These are phyloP conservation scores for Aspergillus avenaceus DNA, from an alignment of 495 filamentous ascomycete species.

Conservation along the genomic window DNA sequence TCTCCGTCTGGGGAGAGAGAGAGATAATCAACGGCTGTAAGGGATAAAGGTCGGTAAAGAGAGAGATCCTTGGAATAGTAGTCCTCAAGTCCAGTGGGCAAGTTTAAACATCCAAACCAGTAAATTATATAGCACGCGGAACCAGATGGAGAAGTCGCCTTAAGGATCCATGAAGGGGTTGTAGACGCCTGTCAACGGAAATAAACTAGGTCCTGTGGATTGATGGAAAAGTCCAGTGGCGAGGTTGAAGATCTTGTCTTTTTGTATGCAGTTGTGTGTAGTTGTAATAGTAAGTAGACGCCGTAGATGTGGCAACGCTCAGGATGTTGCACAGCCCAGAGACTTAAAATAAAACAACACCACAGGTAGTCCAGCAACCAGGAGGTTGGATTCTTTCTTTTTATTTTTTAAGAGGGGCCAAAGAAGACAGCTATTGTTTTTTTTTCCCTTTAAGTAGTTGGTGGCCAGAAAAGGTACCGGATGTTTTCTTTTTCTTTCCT, in stretches of 20 bases:
- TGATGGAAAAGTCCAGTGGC: not conserved
- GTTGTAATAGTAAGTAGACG: not conserved
- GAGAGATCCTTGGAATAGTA: not conserved
- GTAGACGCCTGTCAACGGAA: not conserved
- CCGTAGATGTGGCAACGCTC: not conserved
- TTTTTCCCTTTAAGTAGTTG: too few species aligned
- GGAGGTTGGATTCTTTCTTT: too few species aligned
- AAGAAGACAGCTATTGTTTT: not conserved
- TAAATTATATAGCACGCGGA: not conserved
- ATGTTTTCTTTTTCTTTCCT: too few species aligned
- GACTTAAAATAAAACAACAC: not conserved
- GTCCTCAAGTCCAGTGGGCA: not conserved
- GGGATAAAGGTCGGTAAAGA: not conserved
- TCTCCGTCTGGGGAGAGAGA: not conserved
- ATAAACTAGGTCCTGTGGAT: not conserved
- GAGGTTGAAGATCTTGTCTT: not conserved
- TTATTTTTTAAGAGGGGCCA: too few species aligned
- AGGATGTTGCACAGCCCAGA: not conserved
- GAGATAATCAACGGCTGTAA: not conserved
- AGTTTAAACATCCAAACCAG: not conserved
- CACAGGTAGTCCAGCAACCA: not conserved
- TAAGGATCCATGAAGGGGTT: not conserved
- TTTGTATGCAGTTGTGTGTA: not conserved
- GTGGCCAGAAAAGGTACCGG: not conserved
- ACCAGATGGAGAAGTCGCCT: not conserved